Conservation (phyloP, 2,329 filamentous ascomycete species). For the Myriosclerotinia scirpicola region DNA sequence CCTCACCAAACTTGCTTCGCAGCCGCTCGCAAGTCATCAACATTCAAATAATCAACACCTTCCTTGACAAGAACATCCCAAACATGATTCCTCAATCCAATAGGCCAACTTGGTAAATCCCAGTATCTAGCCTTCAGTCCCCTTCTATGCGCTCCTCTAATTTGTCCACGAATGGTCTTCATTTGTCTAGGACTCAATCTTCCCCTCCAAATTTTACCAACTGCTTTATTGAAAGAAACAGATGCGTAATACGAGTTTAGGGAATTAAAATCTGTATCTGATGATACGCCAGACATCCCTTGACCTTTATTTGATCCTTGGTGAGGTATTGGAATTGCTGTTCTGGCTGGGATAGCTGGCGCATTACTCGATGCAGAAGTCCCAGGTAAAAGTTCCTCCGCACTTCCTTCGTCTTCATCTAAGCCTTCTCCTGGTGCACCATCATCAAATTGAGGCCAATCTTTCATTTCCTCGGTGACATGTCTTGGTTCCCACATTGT, state of each 20-base stretch:
- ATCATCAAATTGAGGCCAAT: constrained; percentile 24
- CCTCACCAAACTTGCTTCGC: constrained; percentile 33
- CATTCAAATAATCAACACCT: constrained; percentile 61
- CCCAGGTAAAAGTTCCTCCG: constrained; percentile 26
- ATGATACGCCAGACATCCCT: constrained; percentile 45
- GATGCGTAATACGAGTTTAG: constrained; percentile 68
- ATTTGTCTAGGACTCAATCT: constrained; percentile 49
- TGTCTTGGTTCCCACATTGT: constrained; percentile 42
- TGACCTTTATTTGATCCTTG: constrained; percentile 41
- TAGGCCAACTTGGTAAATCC: constrained; percentile 59
- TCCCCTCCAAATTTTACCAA: constrained; percentile 53
- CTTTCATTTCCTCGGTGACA: constrained; percentile 21
- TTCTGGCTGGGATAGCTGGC: constrained; percentile 23
- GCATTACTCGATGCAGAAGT: constrained; percentile 16
- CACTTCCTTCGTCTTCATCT: constrained; percentile 30
- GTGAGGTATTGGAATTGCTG: constrained; percentile 4
- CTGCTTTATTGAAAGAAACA: constrained; percentile 52
- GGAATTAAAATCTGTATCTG: constrained; percentile 45
- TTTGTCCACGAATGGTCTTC: constrained; percentile 46
- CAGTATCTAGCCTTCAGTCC: constrained; percentile 61
- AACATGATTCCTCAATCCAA: constrained; percentile 53
- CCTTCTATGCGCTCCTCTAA: constrained; percentile 49
- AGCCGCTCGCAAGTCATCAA: constrained; percentile 55
- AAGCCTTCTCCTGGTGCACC: constrained; percentile 19
- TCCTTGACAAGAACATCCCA: constrained; percentile 57